Percentiles rank a stretch among this genome's conserved stretches.
These are phyloP conservation scores for Cyclaneusma minus DNA, from an alignment of 2,329 filamentous ascomycete species.

Conservation along the genomic window DNA sequence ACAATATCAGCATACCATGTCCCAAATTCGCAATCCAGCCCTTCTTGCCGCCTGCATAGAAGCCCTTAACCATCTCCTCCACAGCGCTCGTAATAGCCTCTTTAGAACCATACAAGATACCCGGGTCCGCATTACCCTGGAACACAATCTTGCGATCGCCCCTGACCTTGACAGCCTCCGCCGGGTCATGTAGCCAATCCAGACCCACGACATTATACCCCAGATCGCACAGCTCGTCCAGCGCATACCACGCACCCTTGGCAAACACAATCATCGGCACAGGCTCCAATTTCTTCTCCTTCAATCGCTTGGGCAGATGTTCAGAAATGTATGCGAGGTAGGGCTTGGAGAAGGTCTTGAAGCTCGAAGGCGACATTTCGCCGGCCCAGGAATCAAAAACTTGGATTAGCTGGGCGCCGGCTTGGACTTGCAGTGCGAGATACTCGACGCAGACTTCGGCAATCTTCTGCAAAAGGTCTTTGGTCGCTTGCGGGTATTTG, in stretches of 20 bases:
- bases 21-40: constrained; percentile 97
- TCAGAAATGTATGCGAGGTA: constrained; percentile 74
- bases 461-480: constrained; percentile 77
- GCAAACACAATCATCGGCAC: constrained; percentile 98
- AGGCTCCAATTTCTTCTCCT: constrained; percentile 56
- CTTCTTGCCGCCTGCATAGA: constrained; percentile 61
- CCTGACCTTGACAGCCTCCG: constrained; percentile 67
- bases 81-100: constrained; percentile 71
- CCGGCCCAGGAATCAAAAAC: constrained; percentile 98
- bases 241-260: constrained; percentile 91
- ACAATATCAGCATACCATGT: constrained; percentile 49
- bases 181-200: constrained; percentile 88
- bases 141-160: constrained; percentile 60
- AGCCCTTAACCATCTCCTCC: constrained; percentile 75
- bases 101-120: constrained; percentile 73
- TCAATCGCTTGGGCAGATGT: constrained; percentile 59
- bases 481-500: constrained; percentile 66
- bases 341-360: constrained; percentile 73
- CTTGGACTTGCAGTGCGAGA: constrained; percentile 78
- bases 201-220: constrained; percentile 90
- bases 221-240: constrained; percentile 73
- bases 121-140: constrained; percentile 93
- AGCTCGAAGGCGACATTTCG: constrained; percentile 72
- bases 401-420: constrained; percentile 87
- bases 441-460: constrained; percentile 91